Conservation (phyloP, 2,329 filamentous ascomycete genomes). For the Cladosporium oxysporum region DNA sequence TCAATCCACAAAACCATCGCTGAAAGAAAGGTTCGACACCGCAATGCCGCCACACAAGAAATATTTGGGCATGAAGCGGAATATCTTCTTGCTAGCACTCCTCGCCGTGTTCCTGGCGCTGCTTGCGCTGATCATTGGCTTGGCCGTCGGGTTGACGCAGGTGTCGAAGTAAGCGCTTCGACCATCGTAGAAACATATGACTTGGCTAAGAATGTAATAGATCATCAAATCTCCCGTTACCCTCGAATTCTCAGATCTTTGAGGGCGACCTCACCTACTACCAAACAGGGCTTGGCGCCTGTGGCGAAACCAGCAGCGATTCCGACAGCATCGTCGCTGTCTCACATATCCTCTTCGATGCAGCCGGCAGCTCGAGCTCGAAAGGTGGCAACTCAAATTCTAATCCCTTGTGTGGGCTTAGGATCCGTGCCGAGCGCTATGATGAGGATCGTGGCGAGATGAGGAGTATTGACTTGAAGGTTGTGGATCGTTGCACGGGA, state of each 20-base stretch:
- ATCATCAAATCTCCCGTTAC: constrained; percentile 52
- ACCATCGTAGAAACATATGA: not conserved
- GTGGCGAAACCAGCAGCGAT: constrained; percentile 59
- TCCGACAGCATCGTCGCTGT: constrained; percentile 66
- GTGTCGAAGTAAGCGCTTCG: constrained; percentile 20
- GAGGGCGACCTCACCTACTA: constrained; percentile 72
- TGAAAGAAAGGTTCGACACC: constrained; percentile 35
- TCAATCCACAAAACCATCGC: not conserved
- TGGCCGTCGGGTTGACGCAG: constrained; percentile 42
- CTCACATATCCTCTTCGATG: constrained; percentile 67
- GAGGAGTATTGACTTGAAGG: constrained; percentile 60
- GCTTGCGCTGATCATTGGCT: constrained; percentile 44
- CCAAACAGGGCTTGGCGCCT: constrained; percentile 66
- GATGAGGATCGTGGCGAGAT: constrained; percentile 48
- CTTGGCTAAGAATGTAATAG: constrained; percentile 23
- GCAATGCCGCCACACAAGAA: constrained; percentile 41
- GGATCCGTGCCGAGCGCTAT: constrained; percentile 61
- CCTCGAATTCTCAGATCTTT: constrained; percentile 54
- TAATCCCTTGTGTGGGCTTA: constrained; percentile 68
- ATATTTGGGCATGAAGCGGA: constrained; percentile 44
- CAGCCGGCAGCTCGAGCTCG: constrained; percentile 44
- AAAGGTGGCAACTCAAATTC: constrained; percentile 53
- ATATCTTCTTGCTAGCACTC: constrained; percentile 41
- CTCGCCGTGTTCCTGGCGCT: constrained; percentile 37
- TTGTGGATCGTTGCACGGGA: constrained; percentile 67